Evolutionary conservation across 805 yeast genomes (phyloP), one percentile per base, ranked within the genome.

Genomic region (Ogataea ramenticola): DNA sequence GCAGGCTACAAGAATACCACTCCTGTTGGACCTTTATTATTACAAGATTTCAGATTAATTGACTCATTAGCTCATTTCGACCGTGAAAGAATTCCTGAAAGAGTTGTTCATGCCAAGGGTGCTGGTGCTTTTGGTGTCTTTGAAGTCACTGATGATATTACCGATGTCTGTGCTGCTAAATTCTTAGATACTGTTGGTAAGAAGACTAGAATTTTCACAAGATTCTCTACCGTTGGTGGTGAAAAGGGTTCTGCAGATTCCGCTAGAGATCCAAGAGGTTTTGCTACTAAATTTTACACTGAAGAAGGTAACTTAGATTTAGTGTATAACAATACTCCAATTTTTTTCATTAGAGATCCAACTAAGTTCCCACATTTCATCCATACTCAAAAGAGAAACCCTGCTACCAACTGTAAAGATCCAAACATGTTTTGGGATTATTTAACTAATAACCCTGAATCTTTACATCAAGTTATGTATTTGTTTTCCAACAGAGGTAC

Each of bases 61-160:
- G 96, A 87, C 57, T 75, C 87, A 2, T 65, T 87, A 45, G 90
- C 95, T 19, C 96, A 86, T 64, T 87, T 87, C 56, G 95, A 86
- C 67, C 74, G 95, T 53, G 96, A 87, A 66, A 72, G 96, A 65
- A 83, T 87, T 51, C 96, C 96, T 12, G 96, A 88, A 68, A 75
- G 96, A 66, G 95, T 87, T 45, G 96, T 88, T 31, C 96, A 87
- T 60, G 96, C 96, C 43, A 87, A 87, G 62, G 96, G 96, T 53
- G 84, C 90, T 14, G 96, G 96, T 59, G 96, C 96, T 10, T 86
- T 72, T 61, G 96, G 96, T 52, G 75, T 72, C 52, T 88, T 88
- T 61, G 95, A 85, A 64, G 90, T 83, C 42, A 87, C 96, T 12
- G 91, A 87, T 54, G 95, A 86, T 56, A 80, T 86, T 57, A 68